These are phyloP conservation scores for Cladosporium sp. DNA, from an alignment of 2,329 filamentous ascomycete genomes.

Conservation along the genomic window DNA sequence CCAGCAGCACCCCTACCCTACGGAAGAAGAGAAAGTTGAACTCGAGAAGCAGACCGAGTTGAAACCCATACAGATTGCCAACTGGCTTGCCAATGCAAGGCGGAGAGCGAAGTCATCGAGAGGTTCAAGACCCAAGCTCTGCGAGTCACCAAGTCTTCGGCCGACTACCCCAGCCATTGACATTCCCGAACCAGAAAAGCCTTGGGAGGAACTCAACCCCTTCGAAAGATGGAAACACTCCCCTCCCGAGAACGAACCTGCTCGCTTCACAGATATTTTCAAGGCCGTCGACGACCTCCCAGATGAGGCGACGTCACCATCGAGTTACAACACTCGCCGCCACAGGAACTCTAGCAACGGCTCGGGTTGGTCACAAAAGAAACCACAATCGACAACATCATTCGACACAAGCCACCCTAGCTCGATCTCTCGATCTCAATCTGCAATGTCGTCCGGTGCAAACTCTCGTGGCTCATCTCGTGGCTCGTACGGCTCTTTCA, in stretches of 20 bases:
- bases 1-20: constrained; percentile 81
- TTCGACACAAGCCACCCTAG: constrained; percentile 48
- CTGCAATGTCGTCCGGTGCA: constrained; percentile 50
- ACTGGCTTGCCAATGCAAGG: constrained; percentile 89
- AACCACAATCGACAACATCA: constrained; percentile 55
- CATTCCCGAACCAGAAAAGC: constrained; percentile 59
- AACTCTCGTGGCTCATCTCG: constrained; percentile 59
- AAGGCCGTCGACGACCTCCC: constrained; percentile 52
- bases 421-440: constrained; percentile 19
- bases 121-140: constrained; percentile 48
- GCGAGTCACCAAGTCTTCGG: constrained; percentile 64
- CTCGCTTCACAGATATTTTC: constrained; percentile 63
- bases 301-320: constrained; percentile 31
- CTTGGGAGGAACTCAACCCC: constrained; percentile 57
- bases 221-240: constrained; percentile 70
- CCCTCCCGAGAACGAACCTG: constrained; percentile 69
- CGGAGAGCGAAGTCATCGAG: constrained; percentile 75
- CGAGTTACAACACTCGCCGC: constrained; percentile 41
- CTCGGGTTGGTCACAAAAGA: constrained; percentile 53
- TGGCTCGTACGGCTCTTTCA: constrained; percentile 55
- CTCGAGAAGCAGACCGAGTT: constrained; percentile 78
- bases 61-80: constrained; percentile 79
- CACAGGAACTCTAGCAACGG: constrained; percentile 52
- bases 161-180: constrained; percentile 66
- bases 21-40: constrained; percentile 79